Conservation (phyloP, 441 rosid species). For the Pelargonium fulgidum region DNA sequence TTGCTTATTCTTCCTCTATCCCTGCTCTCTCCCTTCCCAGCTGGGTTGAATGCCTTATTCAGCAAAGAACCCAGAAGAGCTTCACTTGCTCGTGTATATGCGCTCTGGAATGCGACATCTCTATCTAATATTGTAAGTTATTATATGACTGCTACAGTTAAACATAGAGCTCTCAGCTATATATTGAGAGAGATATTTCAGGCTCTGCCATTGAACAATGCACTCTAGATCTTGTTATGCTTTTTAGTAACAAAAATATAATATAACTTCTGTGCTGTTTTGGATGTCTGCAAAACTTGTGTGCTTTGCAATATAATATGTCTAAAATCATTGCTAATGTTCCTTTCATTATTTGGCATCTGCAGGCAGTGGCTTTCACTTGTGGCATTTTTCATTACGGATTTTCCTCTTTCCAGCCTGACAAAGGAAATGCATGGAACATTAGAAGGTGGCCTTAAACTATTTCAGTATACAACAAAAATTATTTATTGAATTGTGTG, state of each 20-base stretch:
- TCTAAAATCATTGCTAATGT: too few relatives aligned
- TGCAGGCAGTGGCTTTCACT: constrained; percentile 82
- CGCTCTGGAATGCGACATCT: constrained; percentile 87
- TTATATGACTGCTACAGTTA: neutral
- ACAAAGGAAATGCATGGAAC: constrained; percentile 45
- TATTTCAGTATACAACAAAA: too few relatives aligned
- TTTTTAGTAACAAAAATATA: constrained; percentile 11
- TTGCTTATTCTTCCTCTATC: constrained; percentile 91
- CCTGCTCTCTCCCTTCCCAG: constrained; percentile 86
- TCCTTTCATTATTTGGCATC: constrained; percentile 17
- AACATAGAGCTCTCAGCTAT: neutral
- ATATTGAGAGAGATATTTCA: neutral
- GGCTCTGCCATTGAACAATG: neutral
- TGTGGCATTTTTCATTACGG: constrained; percentile 58
- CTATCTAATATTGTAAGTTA: constrained; percentile 77
- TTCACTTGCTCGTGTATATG: constrained; percentile 79
- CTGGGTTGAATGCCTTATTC: constrained; percentile 90
- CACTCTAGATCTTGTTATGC: neutral
- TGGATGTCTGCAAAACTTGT: too few relatives aligned
- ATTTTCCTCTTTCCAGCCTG: constrained; percentile 39
- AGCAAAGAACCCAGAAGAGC: constrained; percentile 93
- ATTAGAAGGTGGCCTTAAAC: constrained; percentile 46
- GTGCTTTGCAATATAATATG: too few relatives aligned
- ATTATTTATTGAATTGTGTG: neutral
- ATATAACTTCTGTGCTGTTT: too few relatives aligned